Conservation (phyloP, 768 basidiomycete genomes). For the Pisolithus tinctorius region DNA sequence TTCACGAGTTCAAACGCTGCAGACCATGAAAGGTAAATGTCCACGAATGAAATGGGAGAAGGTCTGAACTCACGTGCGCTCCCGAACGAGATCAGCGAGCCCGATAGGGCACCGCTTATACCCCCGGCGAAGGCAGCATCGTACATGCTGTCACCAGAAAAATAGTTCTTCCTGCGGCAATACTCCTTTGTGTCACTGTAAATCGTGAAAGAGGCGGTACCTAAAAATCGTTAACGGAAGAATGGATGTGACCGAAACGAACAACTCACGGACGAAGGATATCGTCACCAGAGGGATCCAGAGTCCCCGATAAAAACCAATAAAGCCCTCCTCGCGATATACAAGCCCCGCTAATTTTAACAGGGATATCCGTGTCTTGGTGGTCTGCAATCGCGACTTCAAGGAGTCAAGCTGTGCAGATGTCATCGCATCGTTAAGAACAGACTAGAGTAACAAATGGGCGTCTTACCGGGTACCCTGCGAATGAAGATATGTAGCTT, state of each 20-base stretch:
- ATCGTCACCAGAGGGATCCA: constrained; percentile 95
- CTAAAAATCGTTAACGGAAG: constrained; percentile 30
- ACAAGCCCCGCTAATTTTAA: constrained; percentile 64
- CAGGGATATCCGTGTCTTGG: constrained; percentile 67
- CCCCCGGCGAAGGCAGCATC: constrained; percentile 76
- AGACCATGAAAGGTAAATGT: constrained; percentile 8
- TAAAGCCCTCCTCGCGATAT: constrained; percentile 78
- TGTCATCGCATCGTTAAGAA: not conserved
- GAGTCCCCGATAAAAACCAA: constrained; percentile 85
- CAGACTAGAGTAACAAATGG: not conserved
- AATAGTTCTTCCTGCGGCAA: constrained; percentile 51
- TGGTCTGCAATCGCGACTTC: constrained; percentile 89
- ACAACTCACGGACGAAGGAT: constrained; percentile 84
- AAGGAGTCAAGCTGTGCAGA: constrained; percentile 77
- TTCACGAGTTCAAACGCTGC: constrained; percentile 93
- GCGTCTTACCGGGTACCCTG: constrained; percentile 70
- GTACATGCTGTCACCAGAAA: constrained; percentile 51
- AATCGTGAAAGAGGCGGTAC: constrained; percentile 87
- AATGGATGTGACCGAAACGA: constrained; percentile 3
- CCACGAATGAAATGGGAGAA: not conserved
- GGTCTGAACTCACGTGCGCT: constrained; percentile 68
- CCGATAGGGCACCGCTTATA: constrained; percentile 81
- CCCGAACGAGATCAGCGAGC: constrained; percentile 81
- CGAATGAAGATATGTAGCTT: constrained; percentile 87
- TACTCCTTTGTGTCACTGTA: constrained; percentile 80